Percentiles rank a stretch among this genome's conserved stretches.
Evolutionary conservation across 1,139 yeast genomes (phyloP).

Genomic region (Blastobotrys ciferrii): DNA sequence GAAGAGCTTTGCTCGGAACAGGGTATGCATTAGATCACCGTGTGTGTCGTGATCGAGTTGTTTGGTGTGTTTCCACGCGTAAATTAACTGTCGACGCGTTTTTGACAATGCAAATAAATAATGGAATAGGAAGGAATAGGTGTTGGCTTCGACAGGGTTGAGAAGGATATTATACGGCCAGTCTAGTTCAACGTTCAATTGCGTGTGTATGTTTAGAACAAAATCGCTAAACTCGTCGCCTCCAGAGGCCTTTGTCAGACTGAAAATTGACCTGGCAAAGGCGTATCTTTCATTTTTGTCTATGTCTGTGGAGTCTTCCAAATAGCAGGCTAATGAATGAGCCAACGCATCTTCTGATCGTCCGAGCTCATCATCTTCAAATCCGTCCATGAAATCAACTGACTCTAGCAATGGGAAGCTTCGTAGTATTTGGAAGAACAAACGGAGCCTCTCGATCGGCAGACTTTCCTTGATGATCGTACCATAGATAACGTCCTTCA

Average conservation of each 20-base stretch:
- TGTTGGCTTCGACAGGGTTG: constrained; percentile 17
- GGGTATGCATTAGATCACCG: constrained; percentile 12
- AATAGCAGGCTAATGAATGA: constrained; percentile 11
- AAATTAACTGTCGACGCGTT: constrained; percentile 16
- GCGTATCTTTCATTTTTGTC: constrained; percentile 5
- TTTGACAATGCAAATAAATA: constrained; percentile 22
- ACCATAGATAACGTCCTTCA: constrained; percentile 22
- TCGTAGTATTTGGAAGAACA: constrained; percentile 23
- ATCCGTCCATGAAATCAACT: constrained; percentile 21
- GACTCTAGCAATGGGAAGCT: constrained; percentile 25
- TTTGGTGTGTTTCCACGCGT: constrained; percentile 18
- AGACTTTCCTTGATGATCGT: constrained; percentile 24
- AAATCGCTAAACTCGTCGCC: constrained; percentile 25
- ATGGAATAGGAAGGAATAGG: constrained; percentile 25
- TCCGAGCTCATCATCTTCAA: not conserved
- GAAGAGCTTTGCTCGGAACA: constrained; percentile 21
- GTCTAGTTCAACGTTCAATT: constrained; percentile 19
- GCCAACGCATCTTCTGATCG: not conserved
- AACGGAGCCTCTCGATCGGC: constrained; percentile 18
- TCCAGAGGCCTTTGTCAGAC: constrained; percentile 13
- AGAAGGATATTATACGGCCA: constrained; percentile 28
- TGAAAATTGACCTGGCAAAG: constrained; percentile 16
- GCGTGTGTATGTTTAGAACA: constrained; percentile 20
- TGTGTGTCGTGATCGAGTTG: constrained; percentile 1
- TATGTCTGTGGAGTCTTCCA: constrained; percentile 9